Percentiles rank a stretch among this genome's conserved stretches.
These are phyloP conservation scores for Neophaeococcomyces mojaviensis DNA, from an alignment of 2,329 filamentous ascomycete species.

Conservation along the genomic window DNA sequence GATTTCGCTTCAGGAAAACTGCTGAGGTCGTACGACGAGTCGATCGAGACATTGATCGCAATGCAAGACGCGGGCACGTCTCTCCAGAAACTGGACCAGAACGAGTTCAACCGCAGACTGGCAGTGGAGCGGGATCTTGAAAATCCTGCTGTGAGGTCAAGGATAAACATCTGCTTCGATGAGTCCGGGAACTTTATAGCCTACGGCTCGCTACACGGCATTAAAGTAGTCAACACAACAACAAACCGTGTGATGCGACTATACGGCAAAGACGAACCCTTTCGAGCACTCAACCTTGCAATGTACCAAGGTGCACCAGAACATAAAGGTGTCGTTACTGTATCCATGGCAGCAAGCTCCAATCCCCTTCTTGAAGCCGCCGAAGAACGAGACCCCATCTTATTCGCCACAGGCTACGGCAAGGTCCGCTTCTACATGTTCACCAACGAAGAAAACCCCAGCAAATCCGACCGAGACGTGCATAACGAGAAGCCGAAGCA, in stretches of 20 bases:
- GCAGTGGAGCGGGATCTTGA: conserved; percentile 84
- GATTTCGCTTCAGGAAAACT: conserved; percentile 86
- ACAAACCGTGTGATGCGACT: conserved; percentile 88
- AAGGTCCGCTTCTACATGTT: conserved; percentile 98
- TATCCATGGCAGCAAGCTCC: conserved; percentile 91
- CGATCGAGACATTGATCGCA: conserved; percentile 75
- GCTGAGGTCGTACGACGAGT: conserved; percentile 90
- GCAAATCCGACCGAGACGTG: conserved; percentile 77
- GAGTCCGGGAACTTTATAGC: conserved; percentile 93
- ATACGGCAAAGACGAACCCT: conserved; percentile 82
- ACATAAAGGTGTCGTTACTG: conserved; percentile 85
- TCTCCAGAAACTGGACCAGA: conserved; percentile 70
- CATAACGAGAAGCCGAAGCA: conserved; percentile 91
- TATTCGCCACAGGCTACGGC: conserved; percentile 73
- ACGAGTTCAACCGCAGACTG: conserved; percentile 84
- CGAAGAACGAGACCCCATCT: conserved; percentile 80
- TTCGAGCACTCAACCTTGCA: conserved; percentile 73
- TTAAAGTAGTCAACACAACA: conserved; percentile 92
- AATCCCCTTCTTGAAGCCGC: conserved; percentile 92
- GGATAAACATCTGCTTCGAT: conserved; percentile 85
- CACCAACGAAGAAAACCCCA: conserved; percentile 77
- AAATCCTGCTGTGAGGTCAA: conserved; percentile 56
- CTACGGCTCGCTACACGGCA: conserved; percentile 84
- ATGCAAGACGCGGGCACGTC: conserved; percentile 94
- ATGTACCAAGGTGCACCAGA: conserved; percentile 93